Conservation (phyloP, 1,139 yeast species). For the Citeromyces hawaiiensis region DNA sequence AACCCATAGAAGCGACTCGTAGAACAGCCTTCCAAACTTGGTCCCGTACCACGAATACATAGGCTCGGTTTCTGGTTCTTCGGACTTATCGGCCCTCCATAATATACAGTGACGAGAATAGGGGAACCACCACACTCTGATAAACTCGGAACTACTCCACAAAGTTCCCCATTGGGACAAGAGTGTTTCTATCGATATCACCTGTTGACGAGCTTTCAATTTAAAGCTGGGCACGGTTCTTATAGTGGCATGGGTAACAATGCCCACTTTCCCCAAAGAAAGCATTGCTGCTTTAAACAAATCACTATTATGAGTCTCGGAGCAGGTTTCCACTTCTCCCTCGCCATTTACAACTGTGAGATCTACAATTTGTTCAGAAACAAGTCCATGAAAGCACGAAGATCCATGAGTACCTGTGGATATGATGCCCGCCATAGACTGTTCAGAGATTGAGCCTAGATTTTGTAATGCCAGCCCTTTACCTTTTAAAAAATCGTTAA, state of each 20-base stretch:
- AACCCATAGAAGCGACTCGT: slow-evolving; percentile 67
- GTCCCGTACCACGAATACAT: slow-evolving; percentile 83
- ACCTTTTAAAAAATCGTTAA: slow-evolving; percentile 52
- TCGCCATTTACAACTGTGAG: slow-evolving; percentile 58
- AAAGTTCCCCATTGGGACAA: slow-evolving; percentile 54
- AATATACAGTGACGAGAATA: slow-evolving; percentile 73
- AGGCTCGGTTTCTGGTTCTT: slow-evolving; percentile 52
- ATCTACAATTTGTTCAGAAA: slow-evolving; percentile 77
- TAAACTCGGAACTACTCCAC: slow-evolving; percentile 87
- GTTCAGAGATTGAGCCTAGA: slow-evolving; percentile 89
- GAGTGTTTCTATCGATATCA: slow-evolving; percentile 62
- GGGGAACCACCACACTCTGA: slow-evolving; percentile 97
- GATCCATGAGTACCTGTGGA: slow-evolving; percentile 98
- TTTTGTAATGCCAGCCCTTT: slow-evolving; percentile 76
- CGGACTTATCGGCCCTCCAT: slow-evolving; percentile 77
- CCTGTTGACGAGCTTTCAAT: slow-evolving; percentile 70
- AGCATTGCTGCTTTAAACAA: slow-evolving; percentile 75
- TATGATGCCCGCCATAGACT: slow-evolving; percentile 85
- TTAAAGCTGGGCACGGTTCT: slow-evolving; percentile 79
- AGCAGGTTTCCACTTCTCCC: slow-evolving; percentile 63
- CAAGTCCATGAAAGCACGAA: slow-evolving; percentile 82
- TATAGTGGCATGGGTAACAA: slow-evolving; percentile 78
- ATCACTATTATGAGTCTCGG: slow-evolving; percentile 53
- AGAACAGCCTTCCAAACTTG: slow-evolving; percentile 58
- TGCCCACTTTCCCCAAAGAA: slow-evolving; percentile 85